Conservation (phyloP, 2,329 filamentous ascomycete genomes). For the Diaporthe humulicola region DNA sequence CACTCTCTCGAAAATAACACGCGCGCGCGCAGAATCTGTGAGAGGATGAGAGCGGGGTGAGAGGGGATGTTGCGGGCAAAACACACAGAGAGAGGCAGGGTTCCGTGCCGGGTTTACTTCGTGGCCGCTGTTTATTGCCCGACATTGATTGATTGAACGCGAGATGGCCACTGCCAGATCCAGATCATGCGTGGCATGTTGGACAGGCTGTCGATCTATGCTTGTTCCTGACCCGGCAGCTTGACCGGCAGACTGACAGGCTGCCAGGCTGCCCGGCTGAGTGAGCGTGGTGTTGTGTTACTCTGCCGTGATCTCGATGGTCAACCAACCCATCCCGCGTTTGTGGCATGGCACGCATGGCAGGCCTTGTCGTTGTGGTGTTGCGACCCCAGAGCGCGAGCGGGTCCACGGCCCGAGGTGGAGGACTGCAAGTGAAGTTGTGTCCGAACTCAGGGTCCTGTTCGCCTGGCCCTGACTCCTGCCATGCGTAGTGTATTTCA, state of each 20-base stretch:
- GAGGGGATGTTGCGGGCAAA: not conserved
- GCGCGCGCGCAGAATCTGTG: not conserved
- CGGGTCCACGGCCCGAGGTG: slow-evolving; percentile 26
- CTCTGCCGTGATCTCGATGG: not conserved
- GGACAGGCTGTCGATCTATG: slow-evolving; percentile 22
- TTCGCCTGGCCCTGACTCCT: not conserved
- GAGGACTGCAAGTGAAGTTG: not conserved
- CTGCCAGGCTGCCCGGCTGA: not conserved
- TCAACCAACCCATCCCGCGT: not conserved
- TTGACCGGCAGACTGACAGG: not conserved
- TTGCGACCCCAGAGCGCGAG: slow-evolving; percentile 14
- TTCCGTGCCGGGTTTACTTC: not conserved
- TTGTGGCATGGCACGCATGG: slow-evolving; percentile 18
- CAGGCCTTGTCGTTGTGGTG: slow-evolving; percentile 13
- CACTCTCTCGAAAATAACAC: too few relatives aligned
- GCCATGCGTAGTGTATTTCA: not conserved
- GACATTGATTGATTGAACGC: not conserved
- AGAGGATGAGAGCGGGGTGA: not conserved
- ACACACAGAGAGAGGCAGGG: not conserved
- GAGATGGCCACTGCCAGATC: slow-evolving; percentile 31
- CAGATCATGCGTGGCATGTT: slow-evolving; percentile 23
- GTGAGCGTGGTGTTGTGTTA: slow-evolving; percentile 13
- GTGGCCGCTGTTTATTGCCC: slow-evolving; percentile 7
- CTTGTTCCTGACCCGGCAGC: slow-evolving; percentile 12
- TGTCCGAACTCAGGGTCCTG: slow-evolving; percentile 23